Evolutionary conservation across 768 basidiomycete genomes (phyloP), one percentile per base, ranked within the genome.

Genomic region (Brasilioporus rufonigricans): DNA sequence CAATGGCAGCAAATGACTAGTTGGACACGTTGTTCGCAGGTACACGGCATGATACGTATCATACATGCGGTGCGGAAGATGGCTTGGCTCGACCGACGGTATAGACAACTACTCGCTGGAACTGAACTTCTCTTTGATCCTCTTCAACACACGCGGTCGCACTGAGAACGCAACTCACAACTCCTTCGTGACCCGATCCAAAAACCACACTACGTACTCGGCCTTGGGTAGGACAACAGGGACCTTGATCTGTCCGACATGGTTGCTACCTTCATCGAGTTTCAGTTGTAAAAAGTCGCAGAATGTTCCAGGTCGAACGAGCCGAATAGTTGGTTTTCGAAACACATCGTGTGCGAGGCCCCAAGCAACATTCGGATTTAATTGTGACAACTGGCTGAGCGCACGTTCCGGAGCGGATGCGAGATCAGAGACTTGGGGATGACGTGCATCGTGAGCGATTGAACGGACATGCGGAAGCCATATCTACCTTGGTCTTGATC

Each of bases 221-320:
- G 33, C 3, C 12, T 33, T 45, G 5, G 44, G 44, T 6, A 45
- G 13, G 44, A 18, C 44, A 16, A 45, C 19, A 3, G 44, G 29
- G 9, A 21, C n/a, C 5, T 45, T 32, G 44, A 21, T 12, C 19
- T 45, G 44, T 32, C 31, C 44, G 5, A 31, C 16, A 26, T n/a
- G 12, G 5, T 11, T 5, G 19, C 10, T 19, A n/a, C 18, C 29
- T 12, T 44, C 26, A 27, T 44, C 26, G 5, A 51, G 45, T n/a
- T 43, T 66, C 36, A 56, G 32, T 21, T 52, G 44, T 12, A 31
- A 29, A 21, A 45, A 45, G 9, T 36, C 46, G 16, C 46, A 23
- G 23, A 48, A 48, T 7, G 46, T 36, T 9, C 33, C 46, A 9
- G 46, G 10, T 48, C 46, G 46, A 21, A 48, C 46, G 9, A 48